phyloP scores from a whole-genome alignment of 768 basidiomycete genomes.

The Mycena filopes region DNA sequence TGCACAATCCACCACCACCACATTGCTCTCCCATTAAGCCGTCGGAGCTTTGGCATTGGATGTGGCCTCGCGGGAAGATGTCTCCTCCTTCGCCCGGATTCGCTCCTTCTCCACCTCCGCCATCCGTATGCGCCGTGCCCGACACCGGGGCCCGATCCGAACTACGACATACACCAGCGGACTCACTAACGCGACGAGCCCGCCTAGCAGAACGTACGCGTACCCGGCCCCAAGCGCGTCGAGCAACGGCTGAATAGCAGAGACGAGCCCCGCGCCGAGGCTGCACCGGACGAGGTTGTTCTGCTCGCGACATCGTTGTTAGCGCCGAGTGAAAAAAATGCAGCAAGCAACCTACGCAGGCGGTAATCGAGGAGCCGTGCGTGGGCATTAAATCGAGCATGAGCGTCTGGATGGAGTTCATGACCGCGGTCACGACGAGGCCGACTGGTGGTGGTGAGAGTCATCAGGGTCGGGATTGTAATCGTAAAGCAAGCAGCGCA shows the following conservation, averaged over 20 bases:
- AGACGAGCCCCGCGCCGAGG: constrained; percentile 65
- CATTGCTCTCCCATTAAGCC: no score
- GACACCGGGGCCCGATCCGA: constrained; percentile 64
- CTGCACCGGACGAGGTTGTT: constrained; percentile 78
- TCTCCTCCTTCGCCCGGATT: no score
- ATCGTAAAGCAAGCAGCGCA: not conserved
- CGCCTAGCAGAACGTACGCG: constrained; percentile 73
- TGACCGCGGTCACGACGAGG: constrained; percentile 52
- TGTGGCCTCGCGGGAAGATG: no score
- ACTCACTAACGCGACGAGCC: constrained; percentile 54
- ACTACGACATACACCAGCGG: constrained; percentile 65
- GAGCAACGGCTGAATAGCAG: no score
- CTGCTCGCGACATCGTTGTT: constrained; percentile 48
- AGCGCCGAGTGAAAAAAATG: no score
- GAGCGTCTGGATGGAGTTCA: constrained; percentile 70
- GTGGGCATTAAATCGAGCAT: constrained; percentile 72
- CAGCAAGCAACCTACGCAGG: constrained; percentile 72
- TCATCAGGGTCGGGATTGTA: constrained; percentile 6
- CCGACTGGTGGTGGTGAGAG: constrained; percentile 68
- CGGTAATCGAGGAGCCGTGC: constrained; percentile 75
- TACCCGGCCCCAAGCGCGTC: constrained; percentile 71
- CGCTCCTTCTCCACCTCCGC: not conserved
- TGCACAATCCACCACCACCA: no score
- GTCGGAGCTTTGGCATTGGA: no score
- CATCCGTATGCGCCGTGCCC: constrained; percentile 45